Evolutionary conservation across 805 yeast genomes (phyloP), one percentile per base, ranked within the genome.

Genomic region (Kluyveromyces nonfermentans): DNA sequence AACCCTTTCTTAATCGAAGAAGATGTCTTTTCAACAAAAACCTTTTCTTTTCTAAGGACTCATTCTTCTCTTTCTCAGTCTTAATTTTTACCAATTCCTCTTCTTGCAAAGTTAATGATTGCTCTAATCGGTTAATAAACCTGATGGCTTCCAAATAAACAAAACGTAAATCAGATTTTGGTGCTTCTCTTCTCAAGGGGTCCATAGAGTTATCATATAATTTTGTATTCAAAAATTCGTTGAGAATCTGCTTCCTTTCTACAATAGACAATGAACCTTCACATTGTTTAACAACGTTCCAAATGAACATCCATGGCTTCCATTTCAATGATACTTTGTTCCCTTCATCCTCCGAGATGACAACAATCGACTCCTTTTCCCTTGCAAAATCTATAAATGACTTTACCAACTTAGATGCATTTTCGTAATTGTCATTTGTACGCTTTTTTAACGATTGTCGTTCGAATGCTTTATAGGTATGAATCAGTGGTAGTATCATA

Each of bases 221-320:
- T 15, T 53, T 16, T 8, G 59, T 50, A 31, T 47, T 50, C 33
- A 53, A 35, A 35, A 45, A 58, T 31, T 55, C 55, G 25, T 52
- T 48, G 5, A 57, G 33, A 3, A 57, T 32, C 4, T 18, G 7
- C 22, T 52, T 49, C 3, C 46, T 18, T 15, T 31, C 33, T 9
- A 18, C 18, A 1, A 35, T 28, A 7, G 46, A 28, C 2, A 60
- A n/a, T 22, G 46, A 46, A 3, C 43, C 35, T 44, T 25, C 8
- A 41, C 44, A 40, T 53, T 50, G 7, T 48, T 43, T 49, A 7
- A 53, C 20, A 19, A 59, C 48, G 14, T 46, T 49, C 44, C 55
- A 53, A 12, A 53, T 21, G 44, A 50, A 57, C 39, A 56, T 49
- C 64, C 63, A 61, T 7, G 62, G 41, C 33, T 55, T 45, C 33